Evolutionary conservation across 2,329 filamentous ascomycete species (phyloP).

Genomic region (Thelonectria discophora): DNA sequence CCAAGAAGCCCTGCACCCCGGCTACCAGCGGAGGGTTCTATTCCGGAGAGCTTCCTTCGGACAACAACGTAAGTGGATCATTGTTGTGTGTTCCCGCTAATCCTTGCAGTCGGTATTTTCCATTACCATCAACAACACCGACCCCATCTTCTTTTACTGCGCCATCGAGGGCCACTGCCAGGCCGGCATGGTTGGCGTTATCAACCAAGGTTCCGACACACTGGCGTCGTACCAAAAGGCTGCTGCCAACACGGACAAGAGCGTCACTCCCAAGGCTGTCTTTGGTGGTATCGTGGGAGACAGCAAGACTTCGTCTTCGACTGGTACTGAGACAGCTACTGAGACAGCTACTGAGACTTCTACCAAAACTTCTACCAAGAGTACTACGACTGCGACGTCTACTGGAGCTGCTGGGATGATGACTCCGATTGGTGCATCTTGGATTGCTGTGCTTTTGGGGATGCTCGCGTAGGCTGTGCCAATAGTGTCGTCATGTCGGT

Average conservation of each 20-base stretch:
- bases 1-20: conserved; percentile 59
- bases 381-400: too few species aligned
- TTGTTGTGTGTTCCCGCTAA: background rate
- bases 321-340: too few species aligned
- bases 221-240: conserved; percentile 29
- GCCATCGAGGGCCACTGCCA: conserved; percentile 42
- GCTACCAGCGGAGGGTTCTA: conserved; percentile 32
- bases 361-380: too few species aligned
- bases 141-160: conserved; percentile 46
- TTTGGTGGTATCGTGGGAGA: conserved; percentile 26
- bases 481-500: too few species aligned
- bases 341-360: too few species aligned
- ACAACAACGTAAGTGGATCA: conserved; percentile 1
- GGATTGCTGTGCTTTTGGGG: too few species aligned
- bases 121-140: conserved; percentile 42
- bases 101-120: conserved; percentile 30
- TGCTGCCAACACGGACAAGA: conserved; percentile 20
- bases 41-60: conserved; percentile 20
- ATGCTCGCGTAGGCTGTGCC: too few species aligned
- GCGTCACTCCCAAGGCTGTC: conserved; percentile 14
- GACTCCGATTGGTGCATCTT: too few species aligned
- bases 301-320: too few species aligned
- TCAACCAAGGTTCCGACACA: conserved; percentile 41
- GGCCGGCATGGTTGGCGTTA: conserved; percentile 44
- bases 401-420: too few species aligned